phyloP scores from a whole-genome alignment of 163 green algal species.

The Scenedesmus sp. region DNA sequence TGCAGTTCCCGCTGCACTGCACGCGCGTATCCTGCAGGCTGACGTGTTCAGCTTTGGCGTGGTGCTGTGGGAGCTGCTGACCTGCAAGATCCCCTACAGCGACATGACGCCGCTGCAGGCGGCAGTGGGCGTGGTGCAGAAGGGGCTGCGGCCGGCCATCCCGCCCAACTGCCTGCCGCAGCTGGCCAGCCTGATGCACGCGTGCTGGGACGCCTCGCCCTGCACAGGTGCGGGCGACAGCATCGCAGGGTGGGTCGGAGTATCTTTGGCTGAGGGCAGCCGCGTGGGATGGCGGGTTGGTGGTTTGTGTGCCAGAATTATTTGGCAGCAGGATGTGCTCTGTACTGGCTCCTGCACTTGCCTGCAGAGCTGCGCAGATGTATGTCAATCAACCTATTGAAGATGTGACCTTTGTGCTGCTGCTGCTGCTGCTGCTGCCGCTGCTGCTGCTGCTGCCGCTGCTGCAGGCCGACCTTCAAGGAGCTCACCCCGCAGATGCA shows the following conservation, averaged over 20 bases:
- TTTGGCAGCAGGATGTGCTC: background rate
- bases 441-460: background rate
- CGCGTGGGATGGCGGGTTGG: no score
- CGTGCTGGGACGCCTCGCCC: slow-evolving; percentile 86
- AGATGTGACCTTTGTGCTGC: background rate
- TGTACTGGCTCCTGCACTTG: background rate
- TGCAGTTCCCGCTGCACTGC: background rate
- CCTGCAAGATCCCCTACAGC: slow-evolving; percentile 85
- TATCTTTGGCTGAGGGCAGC: no score
- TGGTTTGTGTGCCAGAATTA: slow-evolving; percentile 67
- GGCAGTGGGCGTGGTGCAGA: slow-evolving; percentile 98
- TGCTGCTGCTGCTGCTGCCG: background rate
- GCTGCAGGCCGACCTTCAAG: slow-evolving; percentile 53
- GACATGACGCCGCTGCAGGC: slow-evolving; percentile 91
- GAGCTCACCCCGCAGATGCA: slow-evolving; percentile 71
- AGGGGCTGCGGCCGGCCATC: slow-evolving; percentile 89
- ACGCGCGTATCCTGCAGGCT: background rate
- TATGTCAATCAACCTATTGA: background rate
- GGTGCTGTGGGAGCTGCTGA: slow-evolving; percentile 98
- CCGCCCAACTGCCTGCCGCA: slow-evolving; percentile 78
- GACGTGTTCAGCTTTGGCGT: slow-evolving; percentile 96
- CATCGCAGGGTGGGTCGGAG: no score
- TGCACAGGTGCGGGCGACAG: background rate
- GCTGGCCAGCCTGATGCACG: slow-evolving; percentile 86
- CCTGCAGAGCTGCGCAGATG: background rate